Evolutionary conservation across 2,329 filamentous ascomycete species (phyloP).

Genomic region (Trichoderma semiorbis): DNA sequence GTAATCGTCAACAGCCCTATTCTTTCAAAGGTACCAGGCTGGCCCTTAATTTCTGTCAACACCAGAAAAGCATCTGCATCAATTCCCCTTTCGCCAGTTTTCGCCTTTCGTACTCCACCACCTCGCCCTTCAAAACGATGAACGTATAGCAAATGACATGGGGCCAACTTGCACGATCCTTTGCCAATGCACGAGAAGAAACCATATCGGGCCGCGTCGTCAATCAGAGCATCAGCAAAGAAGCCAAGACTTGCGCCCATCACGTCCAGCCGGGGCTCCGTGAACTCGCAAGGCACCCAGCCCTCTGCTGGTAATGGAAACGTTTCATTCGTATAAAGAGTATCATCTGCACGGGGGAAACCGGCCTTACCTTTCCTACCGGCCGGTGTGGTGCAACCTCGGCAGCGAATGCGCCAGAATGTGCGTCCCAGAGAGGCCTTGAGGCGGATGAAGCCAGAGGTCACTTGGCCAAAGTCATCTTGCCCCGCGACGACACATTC

Average conservation of each 20-base stretch:
- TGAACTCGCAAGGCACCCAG: neutral
- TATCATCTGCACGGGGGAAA: neutral
- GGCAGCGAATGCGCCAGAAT: neutral
- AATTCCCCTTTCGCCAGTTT: neutral
- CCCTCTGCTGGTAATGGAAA: neutral
- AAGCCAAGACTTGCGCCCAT: neutral
- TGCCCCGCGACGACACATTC: neutral
- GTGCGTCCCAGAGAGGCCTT: neutral
- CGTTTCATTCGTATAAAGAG: neutral
- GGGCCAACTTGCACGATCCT: neutral
- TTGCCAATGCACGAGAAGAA: neutral
- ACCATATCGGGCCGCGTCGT: neutral
- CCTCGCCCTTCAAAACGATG: neutral
- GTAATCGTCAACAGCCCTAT: neutral
- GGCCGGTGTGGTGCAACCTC: neutral
- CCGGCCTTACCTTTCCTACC: neutral
- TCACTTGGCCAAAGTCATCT: neutral
- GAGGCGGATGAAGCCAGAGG: neutral
- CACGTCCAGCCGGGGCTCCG: neutral
- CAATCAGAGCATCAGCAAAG: neutral
- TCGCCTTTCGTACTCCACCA: neutral
- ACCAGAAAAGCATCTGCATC: neutral
- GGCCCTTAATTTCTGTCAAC: neutral
- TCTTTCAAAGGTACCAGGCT: neutral
- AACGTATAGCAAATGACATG: neutral